A percentile compares a stretch with the other conserved stretches of the same genome.
phyloP scores from a whole-genome alignment of 2,329 filamentous ascomycete species.

The Diaporthe aspalathi region DNA sequence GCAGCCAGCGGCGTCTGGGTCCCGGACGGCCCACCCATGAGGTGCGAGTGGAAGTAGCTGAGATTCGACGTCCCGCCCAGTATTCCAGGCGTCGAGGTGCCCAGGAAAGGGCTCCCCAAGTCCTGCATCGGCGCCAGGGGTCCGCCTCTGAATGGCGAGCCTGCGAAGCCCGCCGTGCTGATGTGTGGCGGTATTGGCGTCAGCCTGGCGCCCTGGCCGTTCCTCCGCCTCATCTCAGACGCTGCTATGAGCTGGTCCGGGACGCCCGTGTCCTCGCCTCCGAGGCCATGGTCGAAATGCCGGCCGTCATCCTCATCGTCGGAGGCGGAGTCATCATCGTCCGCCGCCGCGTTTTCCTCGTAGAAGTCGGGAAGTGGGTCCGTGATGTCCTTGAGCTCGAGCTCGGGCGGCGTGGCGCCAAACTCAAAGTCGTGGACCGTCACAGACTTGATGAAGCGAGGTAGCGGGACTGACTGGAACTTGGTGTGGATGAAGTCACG shows the following conservation, averaged over 20 bases:
- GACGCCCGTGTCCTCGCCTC: slow-evolving; percentile 46
- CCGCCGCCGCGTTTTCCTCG: slow-evolving; percentile 78
- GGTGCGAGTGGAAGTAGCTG: slow-evolving; percentile 84
- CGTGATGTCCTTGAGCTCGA: slow-evolving; percentile 96
- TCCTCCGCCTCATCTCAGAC: slow-evolving; percentile 41
- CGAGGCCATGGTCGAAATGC: slow-evolving; percentile 50
- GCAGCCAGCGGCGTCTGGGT: slow-evolving; percentile 84
- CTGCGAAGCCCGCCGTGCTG: slow-evolving; percentile 49
- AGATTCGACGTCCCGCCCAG: slow-evolving; percentile 81
- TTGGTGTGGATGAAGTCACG: slow-evolving; percentile 94
- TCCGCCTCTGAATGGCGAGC: slow-evolving; percentile 2
- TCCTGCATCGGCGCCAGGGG: slow-evolving; percentile 49
- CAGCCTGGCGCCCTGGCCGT: slow-evolving; percentile 37
- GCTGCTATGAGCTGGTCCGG: slow-evolving; percentile 49
- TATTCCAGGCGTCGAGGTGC: slow-evolving; percentile 70
- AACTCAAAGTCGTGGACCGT: slow-evolving; percentile 95
- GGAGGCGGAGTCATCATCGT: slow-evolving; percentile 65
- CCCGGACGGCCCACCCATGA: slow-evolving; percentile 77
- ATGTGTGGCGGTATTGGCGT: slow-evolving; percentile 53
- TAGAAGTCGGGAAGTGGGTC: slow-evolving; percentile 97
- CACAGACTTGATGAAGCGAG: slow-evolving; percentile 96
- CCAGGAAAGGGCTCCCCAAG: slow-evolving; percentile 67
- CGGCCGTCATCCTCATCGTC: slow-evolving; percentile 57
- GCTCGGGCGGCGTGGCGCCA: slow-evolving; percentile 81
- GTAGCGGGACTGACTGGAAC: slow-evolving; percentile 91